phyloP scores from a whole-genome alignment of 2,329 filamentous ascomycete species.

The Penicillium digitatum region DNA sequence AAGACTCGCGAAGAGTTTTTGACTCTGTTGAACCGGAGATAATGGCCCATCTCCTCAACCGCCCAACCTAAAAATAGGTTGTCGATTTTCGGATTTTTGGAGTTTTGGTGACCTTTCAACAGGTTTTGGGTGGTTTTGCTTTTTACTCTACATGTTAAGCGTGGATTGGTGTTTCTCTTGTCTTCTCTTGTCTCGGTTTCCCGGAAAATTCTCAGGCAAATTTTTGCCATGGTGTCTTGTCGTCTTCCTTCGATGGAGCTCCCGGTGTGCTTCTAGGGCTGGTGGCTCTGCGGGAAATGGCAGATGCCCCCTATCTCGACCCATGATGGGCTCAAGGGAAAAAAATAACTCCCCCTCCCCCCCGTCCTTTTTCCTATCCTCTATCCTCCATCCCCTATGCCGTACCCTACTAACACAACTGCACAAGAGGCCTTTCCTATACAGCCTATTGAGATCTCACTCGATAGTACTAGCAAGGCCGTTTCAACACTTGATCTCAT shows the following conservation, averaged over 20 bases:
- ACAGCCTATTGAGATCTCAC: constrained; percentile 5
- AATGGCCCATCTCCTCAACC: constrained; percentile 14
- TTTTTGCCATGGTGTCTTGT: not conserved
- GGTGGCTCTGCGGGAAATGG: not conserved
- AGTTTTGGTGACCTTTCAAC: constrained; percentile 43
- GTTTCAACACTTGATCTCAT: constrained; percentile 27
- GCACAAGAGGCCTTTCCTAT: constrained; percentile 9
- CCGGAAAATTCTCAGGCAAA: constrained; percentile 12
- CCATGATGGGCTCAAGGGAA: not conserved
- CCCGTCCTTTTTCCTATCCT: not conserved
- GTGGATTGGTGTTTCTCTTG: constrained; percentile 21
- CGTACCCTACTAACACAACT: constrained; percentile 11
- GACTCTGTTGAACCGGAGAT: constrained; percentile 64
- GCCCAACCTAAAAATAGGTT: constrained; percentile 24
- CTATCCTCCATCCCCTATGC: not conserved
- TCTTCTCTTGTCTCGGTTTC: constrained; percentile 14
- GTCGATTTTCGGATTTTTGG: constrained; percentile 28
- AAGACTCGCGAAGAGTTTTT: constrained; percentile 96
- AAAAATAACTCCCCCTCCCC: not conserved
- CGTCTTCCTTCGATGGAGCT: not conserved
- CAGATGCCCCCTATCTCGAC: not conserved
- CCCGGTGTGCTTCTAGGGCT: not conserved
- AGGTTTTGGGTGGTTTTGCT: constrained; percentile 32
- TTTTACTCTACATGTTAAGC: constrained; percentile 19
- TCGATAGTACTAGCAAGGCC: constrained; percentile 17